These are phyloP conservation scores for Aspergillus cristatus DNA, from an alignment of 495 filamentous ascomycete species.

Conservation along the genomic window DNA sequence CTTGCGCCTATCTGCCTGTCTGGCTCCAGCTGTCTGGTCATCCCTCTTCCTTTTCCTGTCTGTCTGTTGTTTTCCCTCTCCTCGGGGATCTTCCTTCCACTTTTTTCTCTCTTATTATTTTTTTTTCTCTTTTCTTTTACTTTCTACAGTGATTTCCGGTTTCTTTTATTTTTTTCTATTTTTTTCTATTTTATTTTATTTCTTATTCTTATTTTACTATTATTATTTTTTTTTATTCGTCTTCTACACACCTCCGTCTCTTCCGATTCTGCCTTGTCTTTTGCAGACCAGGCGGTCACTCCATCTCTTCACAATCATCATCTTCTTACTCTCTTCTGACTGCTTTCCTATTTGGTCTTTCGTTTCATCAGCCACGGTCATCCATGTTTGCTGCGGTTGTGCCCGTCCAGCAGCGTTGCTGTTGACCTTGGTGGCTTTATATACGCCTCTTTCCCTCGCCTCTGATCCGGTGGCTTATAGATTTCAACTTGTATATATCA, in stretches of 20 bases:
- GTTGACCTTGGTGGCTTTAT: conserved; percentile 18
- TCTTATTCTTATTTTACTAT: too few species aligned
- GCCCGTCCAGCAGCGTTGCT: conserved; percentile 15
- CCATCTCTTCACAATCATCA: neutral
- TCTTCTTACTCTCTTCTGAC: neutral
- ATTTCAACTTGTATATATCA: too few species aligned
- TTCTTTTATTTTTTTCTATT: too few species aligned
- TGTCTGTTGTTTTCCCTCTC: too few species aligned
- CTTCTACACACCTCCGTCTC: conserved; percentile 9
- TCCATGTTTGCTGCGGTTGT: conserved; percentile 17
- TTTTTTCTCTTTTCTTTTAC: too few species aligned
- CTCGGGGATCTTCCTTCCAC: conserved; percentile 16
- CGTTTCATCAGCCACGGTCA: conserved; percentile 24
- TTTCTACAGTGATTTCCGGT: too few species aligned
- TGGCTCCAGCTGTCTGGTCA: conserved; percentile 10
- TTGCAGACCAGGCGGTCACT: neutral
- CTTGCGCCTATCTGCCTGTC: conserved; percentile 15
- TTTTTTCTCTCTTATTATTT: conserved; percentile 22
- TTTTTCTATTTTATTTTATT: too few species aligned
- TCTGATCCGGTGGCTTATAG: too few species aligned
- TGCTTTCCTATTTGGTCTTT: conserved; percentile 6
- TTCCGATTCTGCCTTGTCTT: conserved; percentile 32
- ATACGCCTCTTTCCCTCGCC: conserved; percentile 4
- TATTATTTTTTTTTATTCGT: too few species aligned
- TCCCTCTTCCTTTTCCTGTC: conserved; percentile 5